Evolutionary conservation across 2,329 filamentous ascomycete species (phyloP).

Genomic region (Dactylellina cionopaga): DNA sequence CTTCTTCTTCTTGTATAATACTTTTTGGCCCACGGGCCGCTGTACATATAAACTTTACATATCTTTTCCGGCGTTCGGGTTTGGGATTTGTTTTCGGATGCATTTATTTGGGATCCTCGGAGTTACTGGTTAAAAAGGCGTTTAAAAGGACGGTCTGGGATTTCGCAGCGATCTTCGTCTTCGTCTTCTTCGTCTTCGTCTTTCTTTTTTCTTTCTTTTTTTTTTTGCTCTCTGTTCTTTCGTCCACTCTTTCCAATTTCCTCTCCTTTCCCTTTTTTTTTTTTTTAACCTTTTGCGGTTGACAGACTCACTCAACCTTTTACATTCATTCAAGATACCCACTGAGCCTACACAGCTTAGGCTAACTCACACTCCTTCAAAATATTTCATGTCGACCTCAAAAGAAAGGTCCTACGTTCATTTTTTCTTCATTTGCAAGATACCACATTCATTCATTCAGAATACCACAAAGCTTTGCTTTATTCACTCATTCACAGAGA

Average conservation of each 20-base stretch:
- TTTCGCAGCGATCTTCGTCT: constrained; percentile 11
- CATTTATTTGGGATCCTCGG: constrained; percentile 26
- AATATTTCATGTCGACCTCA: neutral
- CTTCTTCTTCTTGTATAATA: constrained; percentile 25
- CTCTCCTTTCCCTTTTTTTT: neutral
- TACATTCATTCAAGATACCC: constrained; percentile 35
- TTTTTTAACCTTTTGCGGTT: constrained; percentile 25
- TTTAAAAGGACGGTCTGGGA: constrained; percentile 22
- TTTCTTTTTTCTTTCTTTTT: neutral
- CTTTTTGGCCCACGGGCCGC: constrained; percentile 12
- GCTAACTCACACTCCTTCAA: constrained; percentile 48
- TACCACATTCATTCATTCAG: constrained; percentile 1
- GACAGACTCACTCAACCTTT: constrained; percentile 35
- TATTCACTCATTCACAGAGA: constrained; percentile 2
- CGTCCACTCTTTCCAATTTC: constrained; percentile 10
- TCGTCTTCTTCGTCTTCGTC: constrained; percentile 11
- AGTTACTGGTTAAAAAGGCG: constrained; percentile 43
- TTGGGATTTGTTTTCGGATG: constrained; percentile 18
- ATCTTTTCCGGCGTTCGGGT: neutral
- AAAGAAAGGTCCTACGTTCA: constrained; percentile 10
- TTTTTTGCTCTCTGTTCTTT: neutral
- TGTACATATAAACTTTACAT: constrained; percentile 44
- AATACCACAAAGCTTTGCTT: neutral
- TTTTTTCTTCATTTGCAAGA: constrained; percentile 13
- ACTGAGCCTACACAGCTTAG: neutral